A percentile compares a stretch with the other conserved stretches of the same genome.
Conservation (phyloP, 192 early-diverging fungal species). For the Coemansia sp. region DNA sequence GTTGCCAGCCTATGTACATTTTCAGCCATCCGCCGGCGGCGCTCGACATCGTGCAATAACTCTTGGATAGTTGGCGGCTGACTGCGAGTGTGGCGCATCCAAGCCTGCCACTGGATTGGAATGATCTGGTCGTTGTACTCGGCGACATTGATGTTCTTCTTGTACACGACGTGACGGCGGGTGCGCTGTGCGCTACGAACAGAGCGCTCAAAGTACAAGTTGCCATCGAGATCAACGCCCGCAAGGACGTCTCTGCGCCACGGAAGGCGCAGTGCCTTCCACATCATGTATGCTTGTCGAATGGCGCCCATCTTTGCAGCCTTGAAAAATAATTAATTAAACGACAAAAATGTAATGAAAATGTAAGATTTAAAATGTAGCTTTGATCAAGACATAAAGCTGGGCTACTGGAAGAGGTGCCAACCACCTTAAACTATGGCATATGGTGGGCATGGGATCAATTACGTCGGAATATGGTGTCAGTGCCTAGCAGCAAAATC, state of each 20-base stretch:
- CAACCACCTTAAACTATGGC: background rate
- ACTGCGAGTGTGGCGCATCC: conserved; percentile 53
- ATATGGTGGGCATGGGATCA: background rate
- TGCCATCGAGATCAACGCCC: conserved; percentile 48
- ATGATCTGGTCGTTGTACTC: conserved; percentile 46
- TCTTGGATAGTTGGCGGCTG: conserved; percentile 34
- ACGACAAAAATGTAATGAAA: no score
- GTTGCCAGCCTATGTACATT: conserved; percentile 26
- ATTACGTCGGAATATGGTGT: background rate
- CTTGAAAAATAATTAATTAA: background rate
- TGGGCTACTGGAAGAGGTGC: background rate
- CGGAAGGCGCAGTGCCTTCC: conserved; percentile 49
- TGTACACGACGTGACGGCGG: conserved; percentile 41
- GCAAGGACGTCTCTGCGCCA: conserved; percentile 44
- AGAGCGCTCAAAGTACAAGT: conserved; percentile 52
- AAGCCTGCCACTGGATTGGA: conserved; percentile 57
- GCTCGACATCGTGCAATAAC: conserved; percentile 37
- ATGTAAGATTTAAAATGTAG: background rate
- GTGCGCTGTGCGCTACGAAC: conserved; percentile 18
- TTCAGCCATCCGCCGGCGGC: conserved; percentile 30
- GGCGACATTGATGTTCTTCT: conserved; percentile 24
- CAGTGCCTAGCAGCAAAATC: conserved; percentile 31
- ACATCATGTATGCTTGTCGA: conserved; percentile 30
- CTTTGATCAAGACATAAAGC: background rate
- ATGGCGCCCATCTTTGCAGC: conserved; percentile 16